These are phyloP conservation scores for Lathyrus oleraceus DNA, from an alignment of 306 rosid genomes.

Conservation along the genomic window DNA sequence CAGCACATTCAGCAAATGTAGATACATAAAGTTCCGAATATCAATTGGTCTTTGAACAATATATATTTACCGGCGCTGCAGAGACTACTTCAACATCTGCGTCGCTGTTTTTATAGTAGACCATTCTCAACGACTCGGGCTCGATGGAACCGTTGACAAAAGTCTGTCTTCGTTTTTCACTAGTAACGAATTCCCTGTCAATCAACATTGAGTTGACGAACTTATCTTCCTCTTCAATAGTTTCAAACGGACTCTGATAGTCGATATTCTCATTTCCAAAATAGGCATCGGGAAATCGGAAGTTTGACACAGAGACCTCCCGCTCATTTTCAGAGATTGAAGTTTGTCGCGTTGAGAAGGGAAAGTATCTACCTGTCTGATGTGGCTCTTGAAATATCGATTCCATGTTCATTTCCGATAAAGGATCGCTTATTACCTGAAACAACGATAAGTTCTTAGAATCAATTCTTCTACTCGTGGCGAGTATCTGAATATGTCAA, in stretches of 20 bases:
- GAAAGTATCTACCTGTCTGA: not conserved
- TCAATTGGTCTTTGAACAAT: constrained; percentile 12
- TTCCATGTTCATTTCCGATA: not conserved
- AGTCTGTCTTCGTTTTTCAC: constrained; percentile 18
- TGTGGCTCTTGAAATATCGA: not conserved
- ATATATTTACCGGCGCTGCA: constrained; percentile 46
- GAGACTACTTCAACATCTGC: constrained; percentile 39
- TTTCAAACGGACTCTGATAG: not conserved
- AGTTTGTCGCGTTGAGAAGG: not conserved
- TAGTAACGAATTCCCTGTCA: not conserved
- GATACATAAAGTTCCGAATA: constrained; percentile 15
- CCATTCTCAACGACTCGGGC: constrained; percentile 25
- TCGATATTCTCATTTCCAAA: not conserved
- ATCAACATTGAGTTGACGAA: constrained; percentile 5
- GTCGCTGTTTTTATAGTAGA: constrained; percentile 40
- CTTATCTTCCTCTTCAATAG: constrained; percentile 24
- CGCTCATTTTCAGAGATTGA: not conserved
- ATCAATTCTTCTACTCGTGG: not conserved
- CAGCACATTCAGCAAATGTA: constrained; percentile 18
- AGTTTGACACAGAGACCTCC: not conserved
- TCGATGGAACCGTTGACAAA: not conserved
- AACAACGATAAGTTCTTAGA: constrained; percentile 14
- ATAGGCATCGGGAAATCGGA: not conserved
- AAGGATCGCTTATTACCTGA: constrained; percentile 1
- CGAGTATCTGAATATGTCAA: not conserved